A percentile compares a stretch with the other conserved stretches of the same genome.
Conservation (phyloP, 305 asterid genomes). For the Salvia sclarea region DNA sequence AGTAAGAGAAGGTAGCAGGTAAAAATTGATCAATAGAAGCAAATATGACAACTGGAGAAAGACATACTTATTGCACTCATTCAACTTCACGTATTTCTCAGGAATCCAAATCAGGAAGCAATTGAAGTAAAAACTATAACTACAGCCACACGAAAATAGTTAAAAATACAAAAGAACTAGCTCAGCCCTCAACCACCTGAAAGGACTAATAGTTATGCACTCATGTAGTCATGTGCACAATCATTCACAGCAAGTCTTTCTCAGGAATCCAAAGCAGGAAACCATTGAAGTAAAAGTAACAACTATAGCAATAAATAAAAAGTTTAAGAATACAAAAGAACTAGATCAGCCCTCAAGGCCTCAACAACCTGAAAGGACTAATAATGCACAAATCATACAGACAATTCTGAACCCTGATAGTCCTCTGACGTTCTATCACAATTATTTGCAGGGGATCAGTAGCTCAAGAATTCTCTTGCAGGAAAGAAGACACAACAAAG, state of each 20-base stretch:
- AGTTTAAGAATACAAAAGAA: neutral
- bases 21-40: conserved; percentile 14
- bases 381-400: neutral
- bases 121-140: neutral
- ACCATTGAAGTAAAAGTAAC: neutral
- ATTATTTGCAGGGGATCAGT: conserved; percentile 7
- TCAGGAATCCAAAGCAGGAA: neutral
- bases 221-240: too few species aligned
- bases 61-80: conserved; percentile 1
- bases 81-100: neutral
- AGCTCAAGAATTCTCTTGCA: neutral
- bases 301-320: conserved; percentile 5
- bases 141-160: neutral
- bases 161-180: neutral
- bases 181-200: neutral
- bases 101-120: neutral
- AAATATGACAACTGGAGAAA: neutral
- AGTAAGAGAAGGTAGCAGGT: conserved; percentile 1
- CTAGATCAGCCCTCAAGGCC: neutral
- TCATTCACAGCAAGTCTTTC: neutral
- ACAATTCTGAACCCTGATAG: neutral
- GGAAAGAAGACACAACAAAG: conserved; percentile 2
- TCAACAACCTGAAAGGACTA: neutral
- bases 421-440: neutral
- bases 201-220: too few species aligned